Base-by-base conservation (phyloP, 2,329 filamentous ascomycete genomes). In the Chalaropsis ovoidea region DNA sequence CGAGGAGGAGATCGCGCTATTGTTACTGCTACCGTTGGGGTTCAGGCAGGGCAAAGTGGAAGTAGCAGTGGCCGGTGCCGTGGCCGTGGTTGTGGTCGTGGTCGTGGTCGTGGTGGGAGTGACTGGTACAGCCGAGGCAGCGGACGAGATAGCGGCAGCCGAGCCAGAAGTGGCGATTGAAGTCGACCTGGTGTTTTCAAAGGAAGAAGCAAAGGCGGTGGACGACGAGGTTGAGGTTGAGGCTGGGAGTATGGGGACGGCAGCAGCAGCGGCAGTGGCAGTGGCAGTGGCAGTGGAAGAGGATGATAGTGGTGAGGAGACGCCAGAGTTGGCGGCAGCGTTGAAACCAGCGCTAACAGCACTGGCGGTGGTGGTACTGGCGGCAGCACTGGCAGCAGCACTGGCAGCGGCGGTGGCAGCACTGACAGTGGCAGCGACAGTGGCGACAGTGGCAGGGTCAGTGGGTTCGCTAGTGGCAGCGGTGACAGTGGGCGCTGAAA, bases 321-420 rank as follows among this genome's bases (percentile, higher is more conserved):
- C 31, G 61, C 61, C 43, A n/a, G 42, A 49, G 13, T 13, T 17
- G 41, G 45, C n/a, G 27, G 61, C 61, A 31, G n/a, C 56, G 43
- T 19, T 47, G 43, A 47, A 47, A 19, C 43, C n/a, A 19, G 43
- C 43, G 43, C 43, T 47, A 19, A 19, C 43, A 39, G 27, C 49
- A 43, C 42, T 63, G 24, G n/a, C 10, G 35, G 45, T 41, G 45
- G 27, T 10, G 19, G 47, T 8, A 41, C n/a, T 62, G 22, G 27
- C 24, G n/a, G 42, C 15, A 39, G 8, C 35, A 22, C 45, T 31
- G 54, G 74, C 84, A 82, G 71, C 80, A 69, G 83, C 85, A 70
- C 83, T 83, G 72, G 84, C 86, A 70, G 83, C 83, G 70, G 83
- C 85, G 68, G 85, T 87, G 69, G 86, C 85, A 22, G 27, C 35